phyloP scores from a whole-genome alignment of 805 yeast species.

The Schizosaccharomyces octosporus region DNA sequence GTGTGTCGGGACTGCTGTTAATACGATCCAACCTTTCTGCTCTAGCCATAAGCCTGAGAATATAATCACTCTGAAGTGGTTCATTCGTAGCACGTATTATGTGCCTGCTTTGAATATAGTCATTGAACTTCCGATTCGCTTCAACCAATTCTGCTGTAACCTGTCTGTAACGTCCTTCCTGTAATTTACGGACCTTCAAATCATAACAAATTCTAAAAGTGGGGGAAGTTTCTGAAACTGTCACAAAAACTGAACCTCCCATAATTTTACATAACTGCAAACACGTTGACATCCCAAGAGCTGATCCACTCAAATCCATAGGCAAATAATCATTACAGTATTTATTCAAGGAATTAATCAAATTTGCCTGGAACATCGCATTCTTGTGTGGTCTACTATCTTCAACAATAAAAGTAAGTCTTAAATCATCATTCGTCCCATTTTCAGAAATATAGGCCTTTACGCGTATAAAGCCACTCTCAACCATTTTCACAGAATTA shows the following conservation, averaged over 20 bases:
- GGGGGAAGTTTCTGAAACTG: constrained; percentile 19
- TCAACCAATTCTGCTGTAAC: neutral
- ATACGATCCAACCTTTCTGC: too few relatives aligned
- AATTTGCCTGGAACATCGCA: neutral
- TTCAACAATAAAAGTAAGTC: constrained; percentile 16
- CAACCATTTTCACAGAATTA: constrained; percentile 29
- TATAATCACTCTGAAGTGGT: too few relatives aligned
- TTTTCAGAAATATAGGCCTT: constrained; percentile 10
- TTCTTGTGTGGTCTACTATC: constrained; percentile 19
- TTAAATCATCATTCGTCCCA: constrained; percentile 15
- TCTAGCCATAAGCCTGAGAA: too few relatives aligned
- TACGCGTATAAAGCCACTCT: constrained; percentile 20
- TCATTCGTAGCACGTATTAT: neutral
- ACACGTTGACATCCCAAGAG: constrained; percentile 25
- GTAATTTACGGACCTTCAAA: neutral
- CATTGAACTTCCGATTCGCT: neutral
- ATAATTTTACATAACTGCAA: constrained; percentile 24
- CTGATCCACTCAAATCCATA: constrained; percentile 28
- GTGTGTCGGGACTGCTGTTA: too few relatives aligned
- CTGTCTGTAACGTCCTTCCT: neutral
- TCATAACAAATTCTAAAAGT: neutral
- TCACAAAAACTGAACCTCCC: constrained; percentile 9
- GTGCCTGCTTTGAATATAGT: neutral
- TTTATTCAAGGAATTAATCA: neutral
- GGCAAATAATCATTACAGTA: constrained; percentile 11